A percentile compares a stretch with the other conserved stretches of the same genome.
Conservation (phyloP, 495 filamentous ascomycete species). For the Lasiosphaeria miniovina region DNA sequence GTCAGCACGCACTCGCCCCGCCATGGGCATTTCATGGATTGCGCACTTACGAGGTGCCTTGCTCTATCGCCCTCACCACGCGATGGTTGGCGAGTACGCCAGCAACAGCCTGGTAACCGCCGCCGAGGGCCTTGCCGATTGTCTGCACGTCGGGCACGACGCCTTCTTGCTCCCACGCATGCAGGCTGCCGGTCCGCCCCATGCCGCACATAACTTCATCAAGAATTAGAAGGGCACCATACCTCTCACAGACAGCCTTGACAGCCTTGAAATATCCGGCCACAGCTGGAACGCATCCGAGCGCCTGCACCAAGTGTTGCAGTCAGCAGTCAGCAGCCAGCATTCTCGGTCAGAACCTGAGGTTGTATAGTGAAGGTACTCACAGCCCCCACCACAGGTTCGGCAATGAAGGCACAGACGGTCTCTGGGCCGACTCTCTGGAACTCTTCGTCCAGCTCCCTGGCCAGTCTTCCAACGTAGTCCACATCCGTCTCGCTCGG, state of each 20-base stretch:
- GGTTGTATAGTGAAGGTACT: constrained; percentile 7
- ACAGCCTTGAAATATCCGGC: constrained; percentile 64
- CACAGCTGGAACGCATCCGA: constrained; percentile 62
- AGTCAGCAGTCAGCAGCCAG: neutral
- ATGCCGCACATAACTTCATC: constrained; percentile 80
- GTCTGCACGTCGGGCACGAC: constrained; percentile 62
- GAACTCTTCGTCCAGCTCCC: constrained; percentile 75
- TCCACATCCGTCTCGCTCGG: constrained; percentile 32
- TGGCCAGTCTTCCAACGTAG: constrained; percentile 52
- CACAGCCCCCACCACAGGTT: constrained; percentile 60
- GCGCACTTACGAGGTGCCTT: constrained; percentile 49
- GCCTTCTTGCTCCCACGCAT: constrained; percentile 57
- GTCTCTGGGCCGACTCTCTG: constrained; percentile 64
- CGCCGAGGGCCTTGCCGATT: constrained; percentile 62
- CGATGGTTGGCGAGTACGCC: constrained; percentile 54
- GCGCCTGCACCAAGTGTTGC: constrained; percentile 49
- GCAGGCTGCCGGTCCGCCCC: constrained; percentile 60
- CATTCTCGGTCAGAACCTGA: neutral
- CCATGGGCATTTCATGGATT: neutral
- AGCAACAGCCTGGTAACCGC: constrained; percentile 54
- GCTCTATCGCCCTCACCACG: constrained; percentile 53
- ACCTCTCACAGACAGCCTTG: constrained; percentile 57
- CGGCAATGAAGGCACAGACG: constrained; percentile 74
- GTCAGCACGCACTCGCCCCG: neutral
- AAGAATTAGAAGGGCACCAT: constrained; percentile 66